Base-by-base conservation (phyloP, 306 rosid genomes). In the Citrullus mucosospermus region DNA sequence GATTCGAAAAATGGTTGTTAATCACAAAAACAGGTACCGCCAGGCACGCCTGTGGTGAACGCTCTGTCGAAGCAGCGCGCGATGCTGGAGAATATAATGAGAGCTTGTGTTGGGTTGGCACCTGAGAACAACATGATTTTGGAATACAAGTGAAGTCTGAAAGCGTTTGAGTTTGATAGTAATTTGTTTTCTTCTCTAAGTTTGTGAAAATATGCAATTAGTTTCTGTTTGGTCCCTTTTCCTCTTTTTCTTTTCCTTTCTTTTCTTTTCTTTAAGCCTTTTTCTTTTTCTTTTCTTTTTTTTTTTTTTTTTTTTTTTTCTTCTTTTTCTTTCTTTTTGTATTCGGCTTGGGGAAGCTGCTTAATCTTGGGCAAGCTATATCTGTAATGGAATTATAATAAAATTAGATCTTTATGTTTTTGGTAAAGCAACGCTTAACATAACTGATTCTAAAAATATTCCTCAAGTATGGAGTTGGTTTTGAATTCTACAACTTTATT, bases 61-160 rank as follows among this genome's bases (percentile, higher is more conserved):
- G 99, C 99, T 22, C 87, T 95, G 76, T 87, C 99, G 5, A 95
- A 95, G 96, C 99, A 95, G 89, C 83, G 99, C 32, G 96, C 99
- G 10, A 95, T 95, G 99, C 90, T 95, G 60, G 99, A 95, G 84
- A 95, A 95, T 90, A 95, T 95, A 34, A 25, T 95, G 90, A 88
- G 99, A 83, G 99, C 97, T 63, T 91, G 97, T 85, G 97, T 95
- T 81, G 99, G 99, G 63, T 84, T 95, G 88, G 96, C 99, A 62
- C 99, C 99, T 5, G 99, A 95, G 87, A 95, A 95, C 86, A 95
- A 95, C 92, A 95, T 95, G 99, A 95, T 95, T 63, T 88, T 95
- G 69, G 99, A 95, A 81, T 92, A 95, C 91, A 95, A 95, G 91
- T 71, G 58, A 71, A 48, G 57, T 25, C 2, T 22, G 32, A 48